Evolutionary conservation across 2,329 filamentous ascomycete species (phyloP).

Genomic region (Phyllosticta ampelicida): DNA sequence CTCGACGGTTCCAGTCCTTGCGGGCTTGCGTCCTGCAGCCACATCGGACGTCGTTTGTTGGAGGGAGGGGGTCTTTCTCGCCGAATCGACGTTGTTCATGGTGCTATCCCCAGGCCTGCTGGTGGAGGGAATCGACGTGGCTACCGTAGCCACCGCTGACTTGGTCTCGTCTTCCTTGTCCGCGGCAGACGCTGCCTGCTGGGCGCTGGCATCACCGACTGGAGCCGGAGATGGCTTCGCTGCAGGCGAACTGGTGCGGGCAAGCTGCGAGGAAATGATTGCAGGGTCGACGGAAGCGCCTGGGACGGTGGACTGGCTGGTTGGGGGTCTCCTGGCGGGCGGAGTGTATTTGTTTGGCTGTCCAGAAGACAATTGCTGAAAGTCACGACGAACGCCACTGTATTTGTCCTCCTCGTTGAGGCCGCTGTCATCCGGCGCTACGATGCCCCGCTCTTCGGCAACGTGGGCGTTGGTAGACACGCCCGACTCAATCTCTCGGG

Average conservation of each 20-base stretch:
- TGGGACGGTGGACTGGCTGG: constrained; percentile 59
- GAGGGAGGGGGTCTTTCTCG: constrained; percentile 1
- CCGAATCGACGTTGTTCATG: constrained; percentile 1
- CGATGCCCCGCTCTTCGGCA: constrained; percentile 75
- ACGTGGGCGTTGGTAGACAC: constrained; percentile 68
- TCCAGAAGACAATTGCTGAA: constrained; percentile 53
- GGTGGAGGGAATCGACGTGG: constrained; percentile 13
- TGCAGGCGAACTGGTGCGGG: constrained; percentile 26
- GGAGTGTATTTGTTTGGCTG: constrained; percentile 73
- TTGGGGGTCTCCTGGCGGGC: constrained; percentile 72
- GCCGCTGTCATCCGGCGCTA: constrained; percentile 52
- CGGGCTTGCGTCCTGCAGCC: constrained; percentile 23
- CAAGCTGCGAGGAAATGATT: constrained; percentile 78
- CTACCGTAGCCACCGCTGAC: constrained; percentile 21
- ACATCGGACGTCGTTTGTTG: constrained; percentile 6
- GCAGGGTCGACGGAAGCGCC: constrained; percentile 76
- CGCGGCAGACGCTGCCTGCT: constrained; percentile 16
- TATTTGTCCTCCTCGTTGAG: constrained; percentile 94
- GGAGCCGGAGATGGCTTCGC: constrained; percentile 19
- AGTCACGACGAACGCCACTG: constrained; percentile 74
- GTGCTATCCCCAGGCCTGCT: constrained; percentile 12
- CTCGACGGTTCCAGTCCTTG: constrained; percentile 43
- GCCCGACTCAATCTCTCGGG: constrained; percentile 77
- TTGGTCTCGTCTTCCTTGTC: constrained; percentile 3
- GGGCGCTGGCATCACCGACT: constrained; percentile 8